Evolutionary conservation across 2,329 filamentous ascomycete species (phyloP).

Genomic region (Pseudofabraea citricarpa): DNA sequence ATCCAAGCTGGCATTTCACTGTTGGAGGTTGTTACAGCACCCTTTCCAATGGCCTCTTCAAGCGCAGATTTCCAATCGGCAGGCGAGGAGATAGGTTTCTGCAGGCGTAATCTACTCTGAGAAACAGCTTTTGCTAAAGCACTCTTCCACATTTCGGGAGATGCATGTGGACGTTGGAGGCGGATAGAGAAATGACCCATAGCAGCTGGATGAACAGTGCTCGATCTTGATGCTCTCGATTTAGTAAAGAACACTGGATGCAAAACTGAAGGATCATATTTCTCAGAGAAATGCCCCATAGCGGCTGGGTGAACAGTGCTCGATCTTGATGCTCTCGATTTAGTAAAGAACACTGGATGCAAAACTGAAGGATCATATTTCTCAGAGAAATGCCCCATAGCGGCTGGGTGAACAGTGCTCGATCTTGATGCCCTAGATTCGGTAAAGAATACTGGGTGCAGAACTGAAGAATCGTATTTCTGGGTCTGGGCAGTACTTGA

Average conservation of each 20-base stretch:
- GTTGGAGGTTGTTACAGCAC: neutral
- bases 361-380: slow-evolving; percentile 10
- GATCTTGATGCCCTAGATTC: slow-evolving; percentile 7
- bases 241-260: slow-evolving; percentile 13
- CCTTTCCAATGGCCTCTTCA: neutral
- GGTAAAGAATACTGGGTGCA: slow-evolving; percentile 21
- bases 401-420: slow-evolving; percentile 16
- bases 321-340: slow-evolving; percentile 6
- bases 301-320: slow-evolving; percentile 12
- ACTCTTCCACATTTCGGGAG: neutral
- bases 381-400: slow-evolving; percentile 8
- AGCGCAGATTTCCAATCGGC: neutral
- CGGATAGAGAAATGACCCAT: slow-evolving; percentile 12
- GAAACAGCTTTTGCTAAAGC: neutral
- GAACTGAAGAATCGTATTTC: slow-evolving; percentile 11
- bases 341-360: slow-evolving; percentile 15
- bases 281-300: slow-evolving; percentile 4
- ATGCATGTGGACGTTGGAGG: neutral
- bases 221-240: neutral
- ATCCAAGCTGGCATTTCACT: neutral
- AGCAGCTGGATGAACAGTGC: slow-evolving; percentile 11
- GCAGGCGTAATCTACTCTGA: neutral
- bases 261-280: slow-evolving; percentile 6
- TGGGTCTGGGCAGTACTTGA: neutral
- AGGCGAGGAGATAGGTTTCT: neutral